Conservation (phyloP, 768 basidiomycete genomes). For the Mycena metata region DNA sequence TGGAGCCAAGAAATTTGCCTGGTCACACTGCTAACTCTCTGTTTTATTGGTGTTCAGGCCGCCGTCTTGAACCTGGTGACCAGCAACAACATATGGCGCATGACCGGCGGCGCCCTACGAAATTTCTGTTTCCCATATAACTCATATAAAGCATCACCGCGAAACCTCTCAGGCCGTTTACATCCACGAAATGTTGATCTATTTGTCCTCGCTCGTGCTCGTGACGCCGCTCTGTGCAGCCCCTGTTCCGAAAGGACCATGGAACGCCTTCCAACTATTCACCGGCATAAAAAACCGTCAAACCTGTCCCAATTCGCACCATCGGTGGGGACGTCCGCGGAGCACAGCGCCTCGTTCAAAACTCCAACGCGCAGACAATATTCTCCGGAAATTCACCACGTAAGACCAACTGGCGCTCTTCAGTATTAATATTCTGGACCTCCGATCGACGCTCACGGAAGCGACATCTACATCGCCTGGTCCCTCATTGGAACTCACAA, state of each 20-base stretch:
- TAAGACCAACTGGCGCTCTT: constrained; percentile 63
- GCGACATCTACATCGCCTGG: constrained; percentile 65
- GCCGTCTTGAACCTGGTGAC: too few relatives aligned
- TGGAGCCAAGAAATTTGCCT: too few relatives aligned
- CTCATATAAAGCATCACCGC: too few relatives aligned
- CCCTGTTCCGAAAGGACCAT: constrained; percentile 55
- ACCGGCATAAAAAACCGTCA: constrained; percentile 48
- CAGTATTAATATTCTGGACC: constrained; percentile 62
- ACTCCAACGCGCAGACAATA: constrained; percentile 42
- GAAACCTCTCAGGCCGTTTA: too few relatives aligned
- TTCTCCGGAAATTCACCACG: constrained; percentile 51
- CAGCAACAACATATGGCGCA: too few relatives aligned
- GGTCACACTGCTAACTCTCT: too few relatives aligned
- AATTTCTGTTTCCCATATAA: too few relatives aligned
- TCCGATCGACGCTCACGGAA: constrained; percentile 51
- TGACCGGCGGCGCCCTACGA: too few relatives aligned
- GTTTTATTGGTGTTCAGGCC: too few relatives aligned
- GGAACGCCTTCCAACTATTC: constrained; percentile 61
- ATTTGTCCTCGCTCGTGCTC: neutral
- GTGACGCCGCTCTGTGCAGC: constrained; percentile 26
- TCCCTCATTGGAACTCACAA: constrained; percentile 59
- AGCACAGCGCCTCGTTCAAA: constrained; percentile 44
- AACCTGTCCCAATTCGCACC: constrained; percentile 46
- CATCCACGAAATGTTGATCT: constrained; percentile 8
- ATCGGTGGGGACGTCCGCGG: constrained; percentile 45